Evolutionary conservation across 2,329 filamentous ascomycete species (phyloP), one percentile per base, ranked within the genome.

Genomic region (Penicillium sp.): DNA sequence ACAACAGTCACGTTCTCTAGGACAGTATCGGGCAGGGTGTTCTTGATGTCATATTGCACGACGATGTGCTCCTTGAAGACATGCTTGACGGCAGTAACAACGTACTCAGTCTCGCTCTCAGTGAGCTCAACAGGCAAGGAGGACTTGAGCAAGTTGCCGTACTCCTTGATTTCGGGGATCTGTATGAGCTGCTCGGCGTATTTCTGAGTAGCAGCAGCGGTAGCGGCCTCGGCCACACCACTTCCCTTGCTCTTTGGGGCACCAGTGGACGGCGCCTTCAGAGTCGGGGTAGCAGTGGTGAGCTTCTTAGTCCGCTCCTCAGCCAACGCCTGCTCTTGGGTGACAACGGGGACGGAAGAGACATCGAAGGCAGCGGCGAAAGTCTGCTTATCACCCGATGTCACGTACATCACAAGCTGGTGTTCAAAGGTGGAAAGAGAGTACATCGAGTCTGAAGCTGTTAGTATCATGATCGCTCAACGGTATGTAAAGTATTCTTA

Each of bases 271-370:
- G 93, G 92, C 28, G 93, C 90, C 76, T 97, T 97, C 78, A 97
- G 86, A 2, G 91, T 95, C 9, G 93, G 92, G 1, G 92, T 90
- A 15, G 90, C 89, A 16, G 90, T 90, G 2, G 90, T 96, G 65
- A 97, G 88, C 80, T 97, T 97, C 86, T 96, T 96, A 26, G 90
- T 95, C 64, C 93, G 85, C 74, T 97, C 94, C 72, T 96, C 93
- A 12, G 94, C 94, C 65, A 96, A 87, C 56, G 93, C 93, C 77
- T 99, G 91, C 73, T 97, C 94, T 54, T 94, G 86, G 18, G 91
- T 96, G 61, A 99, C 94, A 44, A 96, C 85, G 4, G 94, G 94
- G 42, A 99, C 89, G 67, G 88, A 87, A 65, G 87, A 85, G 66
- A 99, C 87, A 70, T 97, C 93, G 79, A 99, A 99, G 6, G 94